Evolutionary conservation across 192 early-diverging fungal species (phyloP).

Genomic region (Backusella circina): DNA sequence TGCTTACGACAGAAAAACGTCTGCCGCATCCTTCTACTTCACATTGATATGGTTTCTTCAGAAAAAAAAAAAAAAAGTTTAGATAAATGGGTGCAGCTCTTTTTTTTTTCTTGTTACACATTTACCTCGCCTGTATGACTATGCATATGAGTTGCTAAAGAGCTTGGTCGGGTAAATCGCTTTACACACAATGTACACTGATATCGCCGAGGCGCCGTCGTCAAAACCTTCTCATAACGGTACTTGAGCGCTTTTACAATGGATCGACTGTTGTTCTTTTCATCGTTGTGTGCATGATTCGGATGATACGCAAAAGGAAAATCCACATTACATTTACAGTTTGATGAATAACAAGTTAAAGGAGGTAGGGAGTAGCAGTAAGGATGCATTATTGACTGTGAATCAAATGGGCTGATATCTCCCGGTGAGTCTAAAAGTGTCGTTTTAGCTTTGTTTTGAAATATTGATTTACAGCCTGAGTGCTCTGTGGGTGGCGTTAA

Average conservation of each 20-base stretch:
- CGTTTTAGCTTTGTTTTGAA: not conserved
- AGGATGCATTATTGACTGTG: not conserved
- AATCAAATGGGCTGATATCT: not conserved
- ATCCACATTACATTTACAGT: not conserved
- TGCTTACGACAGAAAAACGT: conserved; percentile 65
- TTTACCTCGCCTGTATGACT: conserved; percentile 28
- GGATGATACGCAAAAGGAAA: not conserved
- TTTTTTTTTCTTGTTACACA: not conserved
- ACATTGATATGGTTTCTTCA: conserved; percentile 48
- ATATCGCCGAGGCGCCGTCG: conserved; percentile 25
- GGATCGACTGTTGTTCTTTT: not conserved
- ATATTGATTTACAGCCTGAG: not conserved
- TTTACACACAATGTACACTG: conserved; percentile 18
- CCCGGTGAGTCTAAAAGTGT: not conserved
- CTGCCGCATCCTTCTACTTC: conserved; percentile 56
- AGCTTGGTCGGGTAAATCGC: conserved; percentile 20
- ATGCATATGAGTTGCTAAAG: conserved; percentile 18
- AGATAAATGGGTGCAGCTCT: not conserved
- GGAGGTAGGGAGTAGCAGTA: not conserved
- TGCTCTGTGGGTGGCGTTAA: not conserved
- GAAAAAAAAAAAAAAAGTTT: not conserved
- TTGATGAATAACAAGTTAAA: not conserved
- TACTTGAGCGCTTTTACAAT: not conserved
- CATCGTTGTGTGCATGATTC: not conserved
- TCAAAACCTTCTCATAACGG: not conserved